A percentile compares a stretch with the other conserved stretches of the same genome.
phyloP scores from a whole-genome alignment of 176 grass and related monocot genomes.

The Hordeum marinum region DNA sequence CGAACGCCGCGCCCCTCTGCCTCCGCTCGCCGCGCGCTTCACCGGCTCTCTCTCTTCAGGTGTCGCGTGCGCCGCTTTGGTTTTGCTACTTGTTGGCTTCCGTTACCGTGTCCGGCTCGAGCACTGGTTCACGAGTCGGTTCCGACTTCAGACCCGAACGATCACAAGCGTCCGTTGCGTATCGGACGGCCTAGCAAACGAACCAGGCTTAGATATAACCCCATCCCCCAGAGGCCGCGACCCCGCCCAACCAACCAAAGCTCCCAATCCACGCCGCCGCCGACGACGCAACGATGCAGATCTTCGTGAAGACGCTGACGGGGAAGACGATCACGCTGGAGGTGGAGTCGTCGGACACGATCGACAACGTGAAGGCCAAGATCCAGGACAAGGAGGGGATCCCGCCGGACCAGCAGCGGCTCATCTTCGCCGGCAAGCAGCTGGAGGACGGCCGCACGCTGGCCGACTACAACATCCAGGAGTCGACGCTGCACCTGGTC shows the following conservation, averaged over 20 bases:
- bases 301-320: conserved; percentile 34
- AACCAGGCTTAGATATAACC: neutral
- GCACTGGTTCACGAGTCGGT: conserved; percentile 16
- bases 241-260: neutral
- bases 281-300: conserved; percentile 3
- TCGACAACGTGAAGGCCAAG: conserved; percentile 28
- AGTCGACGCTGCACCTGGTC: conserved; percentile 49
- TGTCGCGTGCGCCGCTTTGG: neutral
- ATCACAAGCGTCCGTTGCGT: neutral
- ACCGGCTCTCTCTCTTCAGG: neutral
- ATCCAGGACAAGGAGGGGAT: conserved; percentile 31
- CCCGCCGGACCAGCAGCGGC: conserved; percentile 88
- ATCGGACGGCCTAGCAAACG: neutral
- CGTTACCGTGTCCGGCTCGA: neutral
- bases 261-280: neutral
- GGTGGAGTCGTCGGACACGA: conserved; percentile 24
- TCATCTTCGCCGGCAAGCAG: conserved; percentile 95
- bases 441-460: conserved; percentile 83
- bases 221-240: neutral
- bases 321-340: conserved; percentile 16
- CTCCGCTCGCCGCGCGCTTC: neutral
- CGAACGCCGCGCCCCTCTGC: neutral
- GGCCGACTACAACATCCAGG: conserved; percentile 61
- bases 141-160: neutral
- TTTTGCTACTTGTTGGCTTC: neutral